Base-by-base conservation (phyloP, 2,329 filamentous ascomycete genomes). In the Penicillium sp. region DNA sequence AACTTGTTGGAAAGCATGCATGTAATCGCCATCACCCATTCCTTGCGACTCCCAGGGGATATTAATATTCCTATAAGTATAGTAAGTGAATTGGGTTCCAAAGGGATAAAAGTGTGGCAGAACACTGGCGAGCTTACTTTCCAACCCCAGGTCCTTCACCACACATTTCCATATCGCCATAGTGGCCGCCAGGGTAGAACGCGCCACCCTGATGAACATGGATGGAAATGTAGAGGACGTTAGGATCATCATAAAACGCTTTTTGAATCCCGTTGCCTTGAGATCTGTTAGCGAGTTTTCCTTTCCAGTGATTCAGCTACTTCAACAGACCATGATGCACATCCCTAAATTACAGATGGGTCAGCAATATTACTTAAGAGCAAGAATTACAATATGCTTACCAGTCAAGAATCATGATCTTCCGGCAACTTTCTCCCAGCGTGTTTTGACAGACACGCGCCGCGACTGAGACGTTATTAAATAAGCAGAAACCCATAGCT, bases 11-110 rank as follows among this genome's bases (percentile, higher is more conserved):
- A 99, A 99, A 1, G 95, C 95, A 49, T 91, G 93, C 78, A 99
- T 86, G 74, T 99, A 99, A 73, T 99, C 95, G 4, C 91, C 93
- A 73, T 99, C 95, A 1, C 92, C 92, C 91, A 99, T 97, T 0
- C 85, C 86, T 61, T 86, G 81, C 3, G 79, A 81, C 42, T 79
- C 88, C 87, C 87, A 89, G 0, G 87, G 87, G 53, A 89, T 86
- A 65, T 89, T 89, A 58, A 89, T 81, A 60, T 89, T 89, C 60
- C 79, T 82, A 21, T n/a, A 22, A 42, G 5, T 10, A 47, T 16
- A 26, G 43, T 52, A 3, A 52, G 49, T 21, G 21, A 2, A 19
- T 26, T 1, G 8, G 2, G 4, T 47, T 31, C 14, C 26, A 47
- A 27, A 31, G 7, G n/a, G n/a, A 21, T 33, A 8, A 14, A 2